Percentiles rank a stretch among this genome's conserved stretches.
These are phyloP conservation scores for Gossypium stocksii DNA, from an alignment of 345 rosid genomes.

Conservation along the genomic window DNA sequence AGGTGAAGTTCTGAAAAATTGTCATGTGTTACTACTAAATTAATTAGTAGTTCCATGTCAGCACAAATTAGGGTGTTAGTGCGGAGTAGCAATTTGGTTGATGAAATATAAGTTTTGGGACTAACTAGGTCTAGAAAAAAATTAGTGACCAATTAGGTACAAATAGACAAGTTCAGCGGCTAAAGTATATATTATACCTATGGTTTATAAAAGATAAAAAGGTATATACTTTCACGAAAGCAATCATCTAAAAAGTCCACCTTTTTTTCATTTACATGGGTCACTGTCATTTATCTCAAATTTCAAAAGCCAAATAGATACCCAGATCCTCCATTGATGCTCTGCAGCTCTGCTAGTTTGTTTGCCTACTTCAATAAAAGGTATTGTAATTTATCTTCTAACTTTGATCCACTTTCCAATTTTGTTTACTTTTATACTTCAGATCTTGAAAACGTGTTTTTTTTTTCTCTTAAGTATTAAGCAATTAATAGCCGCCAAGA, in stretches of 20 bases:
- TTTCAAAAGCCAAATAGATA: background rate
- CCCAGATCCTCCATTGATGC: background rate
- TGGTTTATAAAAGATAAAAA: too few relatives aligned
- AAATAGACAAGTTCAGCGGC: too few relatives aligned
- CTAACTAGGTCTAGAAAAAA: too few relatives aligned
- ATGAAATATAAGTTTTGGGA: too few relatives aligned
- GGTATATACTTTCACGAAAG: background rate
- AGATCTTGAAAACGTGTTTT: background rate
- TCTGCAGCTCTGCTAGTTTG: background rate
- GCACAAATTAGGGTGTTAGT: accelerated
- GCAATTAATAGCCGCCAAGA: background rate
- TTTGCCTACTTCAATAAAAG: background rate
- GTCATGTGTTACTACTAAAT: too few relatives aligned
- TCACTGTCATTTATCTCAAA: background rate
- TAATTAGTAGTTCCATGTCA: too few relatives aligned
- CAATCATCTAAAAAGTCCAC: background rate
- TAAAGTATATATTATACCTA: too few relatives aligned
- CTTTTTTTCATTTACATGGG: background rate
- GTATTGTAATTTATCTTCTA: background rate
- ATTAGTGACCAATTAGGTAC: too few relatives aligned
- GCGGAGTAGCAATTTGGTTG: too few relatives aligned
- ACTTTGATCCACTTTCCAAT: background rate
- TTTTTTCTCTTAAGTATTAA: background rate
- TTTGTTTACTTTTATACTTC: background rate
- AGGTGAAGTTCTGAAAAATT: too few relatives aligned